Percentiles rank a stretch among this genome's conserved stretches.
phyloP scores from a whole-genome alignment of 2,329 filamentous ascomycete species.

The Cladosporium oxysporum region DNA sequence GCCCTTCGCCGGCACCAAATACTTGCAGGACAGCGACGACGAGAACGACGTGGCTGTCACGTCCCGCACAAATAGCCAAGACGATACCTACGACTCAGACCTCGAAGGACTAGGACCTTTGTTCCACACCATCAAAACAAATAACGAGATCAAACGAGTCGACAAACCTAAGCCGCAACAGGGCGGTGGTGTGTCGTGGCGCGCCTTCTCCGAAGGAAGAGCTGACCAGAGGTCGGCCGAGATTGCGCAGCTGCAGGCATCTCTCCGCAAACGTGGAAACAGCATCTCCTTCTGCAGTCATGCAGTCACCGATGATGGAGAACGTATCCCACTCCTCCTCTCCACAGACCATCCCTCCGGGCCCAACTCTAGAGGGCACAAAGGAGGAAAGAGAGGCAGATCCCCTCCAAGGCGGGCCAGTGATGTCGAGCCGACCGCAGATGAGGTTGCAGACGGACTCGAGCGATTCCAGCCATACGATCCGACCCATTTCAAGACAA shows the following conservation, averaged over 20 bases:
- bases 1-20: slow-evolving; percentile 40
- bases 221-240: slow-evolving; percentile 36
- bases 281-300: slow-evolving; percentile 37
- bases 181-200: slow-evolving; percentile 39
- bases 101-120: slow-evolving; percentile 16
- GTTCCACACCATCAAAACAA: slow-evolving; percentile 9
- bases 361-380: slow-evolving; percentile 22
- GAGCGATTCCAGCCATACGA: slow-evolving; percentile 25
- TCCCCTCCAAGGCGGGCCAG: slow-evolving; percentile 34
- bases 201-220: slow-evolving; percentile 37
- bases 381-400: slow-evolving; percentile 23
- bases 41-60: slow-evolving; percentile 35
- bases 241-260: slow-evolving; percentile 37
- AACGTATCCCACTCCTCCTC: slow-evolving; percentile 31
- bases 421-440: slow-evolving; percentile 31
- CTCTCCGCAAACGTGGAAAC: slow-evolving; percentile 35
- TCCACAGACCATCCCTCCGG: slow-evolving; percentile 24
- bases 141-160: slow-evolving; percentile 32
- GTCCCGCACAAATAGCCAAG: slow-evolving; percentile 33
- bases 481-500: slow-evolving; percentile 32
- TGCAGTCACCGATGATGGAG: slow-evolving; percentile 38
- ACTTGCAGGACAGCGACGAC: slow-evolving; percentile 37
- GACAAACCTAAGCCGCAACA: slow-evolving; percentile 36
- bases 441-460: slow-evolving; percentile 33
- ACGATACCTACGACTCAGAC: slow-evolving; percentile 23